These are phyloP conservation scores for Alternaria metachromatica DNA, from an alignment of 2,329 filamentous ascomycete species.

Conservation along the genomic window DNA sequence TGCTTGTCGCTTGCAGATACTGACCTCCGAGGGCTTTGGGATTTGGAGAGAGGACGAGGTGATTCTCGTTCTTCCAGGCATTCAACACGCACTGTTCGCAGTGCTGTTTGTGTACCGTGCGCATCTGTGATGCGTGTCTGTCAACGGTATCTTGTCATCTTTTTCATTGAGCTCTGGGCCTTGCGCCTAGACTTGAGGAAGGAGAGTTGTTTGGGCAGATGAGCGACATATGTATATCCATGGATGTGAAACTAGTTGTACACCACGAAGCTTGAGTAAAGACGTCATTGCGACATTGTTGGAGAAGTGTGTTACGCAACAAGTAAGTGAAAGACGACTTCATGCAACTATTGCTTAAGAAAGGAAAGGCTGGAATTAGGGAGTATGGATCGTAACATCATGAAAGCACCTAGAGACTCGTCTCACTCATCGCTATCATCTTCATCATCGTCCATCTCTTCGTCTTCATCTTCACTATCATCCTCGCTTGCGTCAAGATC, in stretches of 20 bases:
- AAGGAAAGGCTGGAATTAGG: neutral
- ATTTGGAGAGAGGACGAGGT: neutral
- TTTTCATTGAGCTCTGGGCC: neutral
- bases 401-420: neutral
- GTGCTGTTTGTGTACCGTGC: neutral
- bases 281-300: neutral
- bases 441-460: constrained; percentile 18
- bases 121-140: neutral
- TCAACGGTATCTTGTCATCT: neutral
- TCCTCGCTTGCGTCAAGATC: neutral
- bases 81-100: neutral
- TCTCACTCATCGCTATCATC: constrained; percentile 1
- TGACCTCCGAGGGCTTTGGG: neutral
- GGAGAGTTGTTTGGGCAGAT: neutral
- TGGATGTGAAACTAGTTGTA: neutral
- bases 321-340: neutral
- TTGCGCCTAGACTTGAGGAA: neutral
- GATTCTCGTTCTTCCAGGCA: neutral
- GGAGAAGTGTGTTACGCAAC: neutral
- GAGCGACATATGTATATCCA: neutral
- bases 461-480: constrained; percentile 17
- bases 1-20: neutral
- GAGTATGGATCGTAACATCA: neutral
- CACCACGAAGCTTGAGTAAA: neutral
- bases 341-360: neutral